Base-by-base conservation (phyloP, 176 grass and related monocot genomes). In the Oryza rufipogon region DNA sequence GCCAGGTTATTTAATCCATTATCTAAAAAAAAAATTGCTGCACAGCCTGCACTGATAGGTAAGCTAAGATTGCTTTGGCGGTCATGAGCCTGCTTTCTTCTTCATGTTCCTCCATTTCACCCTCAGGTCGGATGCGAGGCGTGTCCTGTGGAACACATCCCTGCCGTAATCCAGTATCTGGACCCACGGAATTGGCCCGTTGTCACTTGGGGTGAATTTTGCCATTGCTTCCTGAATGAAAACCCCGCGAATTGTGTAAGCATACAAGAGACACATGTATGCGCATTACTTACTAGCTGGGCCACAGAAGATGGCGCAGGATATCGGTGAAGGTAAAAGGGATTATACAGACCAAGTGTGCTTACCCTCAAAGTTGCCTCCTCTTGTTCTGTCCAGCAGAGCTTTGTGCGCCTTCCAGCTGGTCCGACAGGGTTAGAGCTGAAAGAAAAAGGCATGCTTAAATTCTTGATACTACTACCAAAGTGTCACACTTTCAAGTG, bases 61-160 rank as follows among this genome's bases (percentile, higher is more conserved):
- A 19, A 19, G 52, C 48, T 12, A 46, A 46, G 68, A 38, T 15
- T 20, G 56, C 42, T 44, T 39, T 34, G 48, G 68, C 70, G 39
- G 49, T 82, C 74, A 85, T 26, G n/a, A 34, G 28, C 45, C 45
- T 30, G 30, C 32, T 76, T 71, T 87, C 78, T 87, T 91, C 42
- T 44, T 88, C 28, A 93, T 91, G 60, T 89, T 91, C 81, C 94
- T 90, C 94, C 94, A 96, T 84, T 97, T 93, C 70, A 88, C 91
- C 71, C 88, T 97, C 48, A 97, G 79, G 79, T 93, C 94, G 67
- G 0, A 16, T 6, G 91, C 84, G 26, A 86, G 85, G 61, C 94
- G 89, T 64, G 78, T 84, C 81, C 10, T 68, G 73, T 97, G 81
- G 60, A 97, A 97, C 63, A 71, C 89, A 67, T 68, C 5, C 10